These are phyloP conservation scores for Ulvella scutata DNA, from an alignment of 139 green algal species.

Conservation along the genomic window DNA sequence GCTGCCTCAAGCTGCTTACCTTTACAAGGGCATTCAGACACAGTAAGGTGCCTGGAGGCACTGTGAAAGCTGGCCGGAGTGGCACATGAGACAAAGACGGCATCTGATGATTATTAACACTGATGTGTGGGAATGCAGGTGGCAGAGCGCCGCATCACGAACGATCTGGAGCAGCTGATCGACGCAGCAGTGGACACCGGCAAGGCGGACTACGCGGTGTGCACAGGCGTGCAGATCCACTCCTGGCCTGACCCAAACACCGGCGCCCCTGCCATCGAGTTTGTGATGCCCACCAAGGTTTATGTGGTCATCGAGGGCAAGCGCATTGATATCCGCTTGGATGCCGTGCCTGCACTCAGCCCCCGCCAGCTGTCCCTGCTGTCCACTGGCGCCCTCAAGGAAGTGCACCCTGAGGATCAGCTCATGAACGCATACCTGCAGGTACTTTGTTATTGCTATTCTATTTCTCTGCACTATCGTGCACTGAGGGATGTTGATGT, in stretches of 20 bases:
- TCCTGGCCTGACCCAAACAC: conserved; percentile 44
- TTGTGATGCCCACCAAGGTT: conserved; percentile 33
- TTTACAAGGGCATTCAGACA: neutral
- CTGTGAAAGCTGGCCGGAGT: no score
- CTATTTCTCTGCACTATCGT: no score
- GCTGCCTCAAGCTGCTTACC: conserved; percentile 5
- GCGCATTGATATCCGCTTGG: conserved; percentile 34
- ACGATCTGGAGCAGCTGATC: conserved; percentile 80
- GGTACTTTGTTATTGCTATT: no score
- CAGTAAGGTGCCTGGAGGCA: no score
- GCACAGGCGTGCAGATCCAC: conserved; percentile 80
- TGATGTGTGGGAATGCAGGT: conserved; percentile 53
- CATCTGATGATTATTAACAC: no score
- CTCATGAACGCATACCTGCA: neutral
- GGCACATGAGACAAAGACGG: no score
- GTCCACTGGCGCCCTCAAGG: neutral
- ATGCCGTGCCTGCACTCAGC: neutral
- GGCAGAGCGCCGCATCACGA: conserved; percentile 61
- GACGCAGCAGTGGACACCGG: conserved; percentile 49
- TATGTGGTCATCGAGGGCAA: conserved; percentile 62
- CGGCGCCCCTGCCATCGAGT: conserved; percentile 52
- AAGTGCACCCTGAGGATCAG: neutral
- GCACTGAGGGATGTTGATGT: no score
- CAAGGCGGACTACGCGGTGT: conserved; percentile 73
- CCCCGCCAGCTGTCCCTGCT: neutral